These are phyloP conservation scores for Notholithocarpus densiflorus DNA, from an alignment of 306 rosid genomes.

Conservation along the genomic window DNA sequence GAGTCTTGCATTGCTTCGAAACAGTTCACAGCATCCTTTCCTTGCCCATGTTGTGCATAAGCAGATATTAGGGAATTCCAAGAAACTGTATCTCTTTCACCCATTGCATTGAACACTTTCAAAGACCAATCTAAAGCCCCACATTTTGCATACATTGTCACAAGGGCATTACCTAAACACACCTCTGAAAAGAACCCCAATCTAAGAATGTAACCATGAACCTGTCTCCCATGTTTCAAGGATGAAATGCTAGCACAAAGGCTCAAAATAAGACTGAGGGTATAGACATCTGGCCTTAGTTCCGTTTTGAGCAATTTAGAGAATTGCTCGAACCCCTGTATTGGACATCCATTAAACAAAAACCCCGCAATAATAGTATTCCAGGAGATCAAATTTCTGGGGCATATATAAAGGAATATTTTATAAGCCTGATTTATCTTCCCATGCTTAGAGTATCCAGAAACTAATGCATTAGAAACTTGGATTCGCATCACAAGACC, in stretches of 20 bases:
- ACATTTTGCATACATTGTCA: constrained; percentile 72
- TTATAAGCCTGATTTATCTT: constrained; percentile 40
- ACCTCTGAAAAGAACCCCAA: constrained; percentile 40
- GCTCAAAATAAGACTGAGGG: constrained; percentile 65
- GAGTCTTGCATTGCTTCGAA: constrained; percentile 59
- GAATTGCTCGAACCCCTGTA: constrained; percentile 54
- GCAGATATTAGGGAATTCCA: constrained; percentile 85
- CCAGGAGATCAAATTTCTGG: constrained; percentile 66
- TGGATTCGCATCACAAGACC: constrained; percentile 48
- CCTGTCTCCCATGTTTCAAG: constrained; percentile 61
- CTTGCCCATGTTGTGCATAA: constrained; percentile 70
- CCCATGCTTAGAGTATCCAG: constrained; percentile 59
- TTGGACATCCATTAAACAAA: constrained; percentile 44
- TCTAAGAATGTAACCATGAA: constrained; percentile 58
- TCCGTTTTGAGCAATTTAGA: constrained; percentile 43
- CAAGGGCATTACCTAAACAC: constrained; percentile 55
- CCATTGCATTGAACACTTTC: constrained; percentile 61
- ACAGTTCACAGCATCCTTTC: constrained; percentile 56
- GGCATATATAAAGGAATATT: constrained; percentile 38
- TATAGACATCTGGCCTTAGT: constrained; percentile 49
- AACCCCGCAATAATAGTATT: constrained; percentile 65
- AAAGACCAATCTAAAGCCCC: constrained; percentile 56
- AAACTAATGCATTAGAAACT: constrained; percentile 60
- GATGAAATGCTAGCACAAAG: constrained; percentile 59
- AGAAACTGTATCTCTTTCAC: constrained; percentile 55